A percentile compares a stretch with the other conserved stretches of the same genome.
These are phyloP conservation scores for Linderniella brevidens DNA, from an alignment of 257 asterid genomes.

Conservation along the genomic window DNA sequence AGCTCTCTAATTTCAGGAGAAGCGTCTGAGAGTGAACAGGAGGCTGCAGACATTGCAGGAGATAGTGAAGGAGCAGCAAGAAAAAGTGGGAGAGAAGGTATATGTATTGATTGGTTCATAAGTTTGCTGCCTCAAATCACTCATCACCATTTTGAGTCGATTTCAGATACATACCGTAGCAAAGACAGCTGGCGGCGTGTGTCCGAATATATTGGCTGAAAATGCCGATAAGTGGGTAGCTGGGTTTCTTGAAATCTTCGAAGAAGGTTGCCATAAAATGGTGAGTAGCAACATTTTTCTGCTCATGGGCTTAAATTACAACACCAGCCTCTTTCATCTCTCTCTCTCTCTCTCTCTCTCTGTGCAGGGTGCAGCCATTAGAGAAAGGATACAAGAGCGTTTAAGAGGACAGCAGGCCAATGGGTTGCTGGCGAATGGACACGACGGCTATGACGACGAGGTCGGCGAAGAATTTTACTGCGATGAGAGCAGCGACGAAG, in stretches of 20 bases:
- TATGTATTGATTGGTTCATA: background rate
- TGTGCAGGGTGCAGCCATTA: too few relatives aligned
- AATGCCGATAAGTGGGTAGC: slow-evolving; percentile 67
- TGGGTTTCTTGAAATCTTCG: slow-evolving; percentile 65
- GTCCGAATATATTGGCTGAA: slow-evolving; percentile 49
- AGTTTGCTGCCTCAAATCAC: background rate
- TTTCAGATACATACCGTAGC: slow-evolving; percentile 62
- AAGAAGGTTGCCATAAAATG: slow-evolving; percentile 71
- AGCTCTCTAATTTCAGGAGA: slow-evolving; percentile 24
- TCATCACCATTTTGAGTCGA: too few relatives aligned
- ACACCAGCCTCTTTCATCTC: background rate
- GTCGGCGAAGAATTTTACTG: too few relatives aligned
- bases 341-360: background rate
- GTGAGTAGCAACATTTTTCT: slow-evolving; percentile 24
- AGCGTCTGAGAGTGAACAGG: slow-evolving; percentile 56
- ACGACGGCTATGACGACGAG: too few relatives aligned
- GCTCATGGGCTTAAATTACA: background rate
- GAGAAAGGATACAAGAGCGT: too few relatives aligned
- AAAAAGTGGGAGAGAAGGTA: slow-evolving; percentile 61
- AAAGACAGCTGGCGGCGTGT: slow-evolving; percentile 38
- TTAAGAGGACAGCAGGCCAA: too few relatives aligned
- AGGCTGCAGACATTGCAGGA: slow-evolving; percentile 54
- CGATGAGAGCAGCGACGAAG: too few relatives aligned
- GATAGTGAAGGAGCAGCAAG: slow-evolving; percentile 67
- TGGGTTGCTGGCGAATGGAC: too few relatives aligned